phyloP scores from a whole-genome alignment of 2,329 filamentous ascomycete genomes.

The Apiospora kogelbergensis region DNA sequence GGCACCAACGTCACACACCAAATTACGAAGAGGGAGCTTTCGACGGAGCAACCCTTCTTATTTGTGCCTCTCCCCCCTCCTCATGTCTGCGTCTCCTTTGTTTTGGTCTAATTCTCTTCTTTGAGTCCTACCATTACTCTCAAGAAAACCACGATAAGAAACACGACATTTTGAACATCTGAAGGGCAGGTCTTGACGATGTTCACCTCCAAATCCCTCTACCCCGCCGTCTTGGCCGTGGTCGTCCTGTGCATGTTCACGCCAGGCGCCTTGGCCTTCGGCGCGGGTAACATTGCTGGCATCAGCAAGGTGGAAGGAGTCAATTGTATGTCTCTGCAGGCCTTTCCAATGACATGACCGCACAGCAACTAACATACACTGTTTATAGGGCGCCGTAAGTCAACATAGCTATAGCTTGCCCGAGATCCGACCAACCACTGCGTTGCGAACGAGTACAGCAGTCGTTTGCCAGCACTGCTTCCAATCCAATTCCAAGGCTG shows the following conservation, averaged over 20 bases:
- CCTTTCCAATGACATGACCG: not conserved
- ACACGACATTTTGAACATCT: not conserved
- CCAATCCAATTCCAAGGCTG: not conserved
- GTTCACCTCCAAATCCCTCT: conserved; percentile 44
- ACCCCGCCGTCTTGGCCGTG: conserved; percentile 54
- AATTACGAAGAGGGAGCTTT: not conserved
- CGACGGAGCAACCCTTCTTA: not conserved
- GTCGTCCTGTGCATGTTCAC: conserved; percentile 66
- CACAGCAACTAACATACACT: not conserved
- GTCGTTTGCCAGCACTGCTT: not conserved
- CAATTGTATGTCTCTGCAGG: conserved; percentile 60
- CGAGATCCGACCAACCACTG: not conserved
- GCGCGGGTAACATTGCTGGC: conserved; percentile 84
- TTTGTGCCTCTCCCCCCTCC: not conserved
- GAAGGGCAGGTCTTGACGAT: conserved; percentile 33
- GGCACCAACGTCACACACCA: conserved; percentile 7
- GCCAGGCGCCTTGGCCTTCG: conserved; percentile 72
- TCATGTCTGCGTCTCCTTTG: not conserved
- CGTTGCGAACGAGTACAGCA: not conserved
- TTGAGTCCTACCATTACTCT: not conserved
- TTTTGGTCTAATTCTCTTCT: not conserved
- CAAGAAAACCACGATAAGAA: not conserved
- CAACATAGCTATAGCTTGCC: not conserved
- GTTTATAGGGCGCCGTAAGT: conserved; percentile 17
- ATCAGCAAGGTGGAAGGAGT: conserved; percentile 79